phyloP scores from a whole-genome alignment of 2,329 filamentous ascomycete genomes.

The Exophiala sp. region DNA sequence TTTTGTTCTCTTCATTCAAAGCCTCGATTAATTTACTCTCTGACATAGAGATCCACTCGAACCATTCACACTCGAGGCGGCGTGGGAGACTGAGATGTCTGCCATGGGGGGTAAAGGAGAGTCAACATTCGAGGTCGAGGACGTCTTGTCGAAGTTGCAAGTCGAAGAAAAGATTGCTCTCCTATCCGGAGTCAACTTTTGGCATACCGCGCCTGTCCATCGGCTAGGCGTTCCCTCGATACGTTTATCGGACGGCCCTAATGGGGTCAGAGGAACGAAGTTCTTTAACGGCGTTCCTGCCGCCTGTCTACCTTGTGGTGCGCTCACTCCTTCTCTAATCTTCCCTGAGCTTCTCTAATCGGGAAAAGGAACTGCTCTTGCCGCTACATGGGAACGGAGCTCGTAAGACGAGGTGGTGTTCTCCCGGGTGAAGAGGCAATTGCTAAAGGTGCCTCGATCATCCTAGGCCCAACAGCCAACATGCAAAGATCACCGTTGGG shows the following conservation, averaged over 20 bases:
- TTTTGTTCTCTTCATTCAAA: too few species aligned
- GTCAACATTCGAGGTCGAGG: too few species aligned
- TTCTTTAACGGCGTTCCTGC: constrained; percentile 63
- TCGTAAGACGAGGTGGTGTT: constrained; percentile 66
- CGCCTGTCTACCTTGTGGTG: constrained; percentile 60
- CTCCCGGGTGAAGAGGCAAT: constrained; percentile 69
- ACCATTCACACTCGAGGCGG: too few species aligned
- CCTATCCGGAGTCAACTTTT: constrained; percentile 58
- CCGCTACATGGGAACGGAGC: constrained; percentile 73
- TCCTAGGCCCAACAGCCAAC: constrained; percentile 75
- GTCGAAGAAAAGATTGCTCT: too few species aligned
- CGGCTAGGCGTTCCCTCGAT: constrained; percentile 61
- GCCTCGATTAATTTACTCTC: too few species aligned
- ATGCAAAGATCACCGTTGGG: constrained; percentile 78
- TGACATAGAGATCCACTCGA: too few species aligned
- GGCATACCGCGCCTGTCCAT: constrained; percentile 63
- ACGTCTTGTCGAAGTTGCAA: too few species aligned
- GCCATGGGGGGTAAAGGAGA: too few species aligned
- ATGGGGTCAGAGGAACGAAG: constrained; percentile 64
- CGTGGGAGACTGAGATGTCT: too few species aligned
- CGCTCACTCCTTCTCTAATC: constrained; percentile 27
- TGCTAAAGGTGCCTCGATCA: constrained; percentile 70
- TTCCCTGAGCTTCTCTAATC: not conserved
- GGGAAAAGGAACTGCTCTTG: constrained; percentile 64
- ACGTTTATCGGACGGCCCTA: constrained; percentile 66